Evolutionary conservation across 495 filamentous ascomycete genomes (phyloP).

Genomic region (Penicillium goetzii): DNA sequence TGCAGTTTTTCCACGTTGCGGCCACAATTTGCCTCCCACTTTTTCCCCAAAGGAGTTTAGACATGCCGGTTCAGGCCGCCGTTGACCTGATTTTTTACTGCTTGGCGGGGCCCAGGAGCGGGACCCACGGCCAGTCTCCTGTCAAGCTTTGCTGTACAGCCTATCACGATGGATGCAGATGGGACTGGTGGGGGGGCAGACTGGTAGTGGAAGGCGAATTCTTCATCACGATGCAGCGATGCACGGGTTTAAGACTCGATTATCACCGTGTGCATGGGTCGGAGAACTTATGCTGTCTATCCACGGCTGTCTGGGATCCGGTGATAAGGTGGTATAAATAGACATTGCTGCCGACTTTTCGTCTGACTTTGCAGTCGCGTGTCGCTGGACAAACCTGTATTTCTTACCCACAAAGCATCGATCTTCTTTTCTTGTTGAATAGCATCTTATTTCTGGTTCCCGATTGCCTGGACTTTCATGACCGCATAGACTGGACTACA

Average conservation of each 20-base stretch:
- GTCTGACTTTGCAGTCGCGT: background rate
- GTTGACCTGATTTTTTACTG: background rate
- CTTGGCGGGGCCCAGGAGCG: conserved; percentile 6
- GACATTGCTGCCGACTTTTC: background rate
- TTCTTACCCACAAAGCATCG: background rate
- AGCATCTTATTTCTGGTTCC: background rate
- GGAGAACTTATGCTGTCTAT: conserved; percentile 14
- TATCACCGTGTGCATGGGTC: conserved; percentile 19
- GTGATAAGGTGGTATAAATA: conserved; percentile 13
- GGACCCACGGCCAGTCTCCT: background rate
- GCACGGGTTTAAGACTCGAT: conserved; percentile 14
- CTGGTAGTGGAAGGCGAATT: background rate
- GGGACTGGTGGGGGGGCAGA: background rate
- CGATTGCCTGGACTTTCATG: background rate
- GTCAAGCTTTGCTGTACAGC: conserved; percentile 8
- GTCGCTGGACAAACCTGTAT: background rate
- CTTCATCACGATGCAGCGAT: background rate
- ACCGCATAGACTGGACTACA: conserved; percentile 1
- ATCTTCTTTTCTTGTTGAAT: background rate
- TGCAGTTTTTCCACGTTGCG: background rate
- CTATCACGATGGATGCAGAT: background rate
- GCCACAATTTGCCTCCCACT: background rate
- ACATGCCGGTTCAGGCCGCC: conserved; percentile 24
- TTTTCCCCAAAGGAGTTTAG: background rate
- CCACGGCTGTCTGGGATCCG: conserved; percentile 10